A percentile compares a stretch with the other conserved stretches of the same genome.
phyloP scores from a whole-genome alignment of 192 early-diverging fungal genomes.

The Coemansia sp. region DNA sequence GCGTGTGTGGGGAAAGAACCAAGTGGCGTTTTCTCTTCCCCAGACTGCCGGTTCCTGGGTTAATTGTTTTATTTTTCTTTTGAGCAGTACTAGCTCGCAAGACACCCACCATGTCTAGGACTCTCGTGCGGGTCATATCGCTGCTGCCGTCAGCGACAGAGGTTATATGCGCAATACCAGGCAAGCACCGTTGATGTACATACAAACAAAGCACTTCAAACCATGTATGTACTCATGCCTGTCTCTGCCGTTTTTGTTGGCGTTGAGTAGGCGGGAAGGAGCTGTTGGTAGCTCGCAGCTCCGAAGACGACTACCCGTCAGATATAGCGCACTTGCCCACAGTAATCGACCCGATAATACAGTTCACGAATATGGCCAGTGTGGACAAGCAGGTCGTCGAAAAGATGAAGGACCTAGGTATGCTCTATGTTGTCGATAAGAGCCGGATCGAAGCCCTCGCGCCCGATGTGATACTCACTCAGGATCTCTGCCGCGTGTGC shows the following conservation, averaged over 20 bases:
- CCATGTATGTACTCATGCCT: background rate
- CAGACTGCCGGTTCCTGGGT: background rate
- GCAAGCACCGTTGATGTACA: background rate
- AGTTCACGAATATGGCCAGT: slow-evolving; percentile 16
- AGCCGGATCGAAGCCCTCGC: slow-evolving; percentile 30
- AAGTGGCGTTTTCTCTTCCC: background rate
- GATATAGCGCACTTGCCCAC: slow-evolving; percentile 10
- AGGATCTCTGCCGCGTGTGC: slow-evolving; percentile 56
- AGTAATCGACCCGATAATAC: slow-evolving; percentile 11
- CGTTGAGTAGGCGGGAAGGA: slow-evolving; percentile 2
- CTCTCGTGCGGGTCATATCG: slow-evolving; percentile 8
- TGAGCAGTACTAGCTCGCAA: background rate
- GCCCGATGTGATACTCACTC: slow-evolving; percentile 56
- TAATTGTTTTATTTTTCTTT: background rate
- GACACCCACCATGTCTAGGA: background rate
- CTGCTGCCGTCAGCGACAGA: slow-evolving; percentile 19
- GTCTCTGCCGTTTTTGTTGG: background rate
- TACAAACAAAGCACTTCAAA: background rate
- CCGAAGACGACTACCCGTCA: slow-evolving; percentile 12
- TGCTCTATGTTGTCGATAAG: slow-evolving; percentile 54
- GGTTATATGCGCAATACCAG: slow-evolving; percentile 19
- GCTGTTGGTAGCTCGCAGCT: slow-evolving; percentile 19
- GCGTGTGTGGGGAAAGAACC: background rate
- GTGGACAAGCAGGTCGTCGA: slow-evolving; percentile 53
- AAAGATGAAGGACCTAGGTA: slow-evolving; percentile 38